Evolutionary conservation across 2,329 filamentous ascomycete species (phyloP).

Genomic region (Colletotrichum tofieldiae): DNA sequence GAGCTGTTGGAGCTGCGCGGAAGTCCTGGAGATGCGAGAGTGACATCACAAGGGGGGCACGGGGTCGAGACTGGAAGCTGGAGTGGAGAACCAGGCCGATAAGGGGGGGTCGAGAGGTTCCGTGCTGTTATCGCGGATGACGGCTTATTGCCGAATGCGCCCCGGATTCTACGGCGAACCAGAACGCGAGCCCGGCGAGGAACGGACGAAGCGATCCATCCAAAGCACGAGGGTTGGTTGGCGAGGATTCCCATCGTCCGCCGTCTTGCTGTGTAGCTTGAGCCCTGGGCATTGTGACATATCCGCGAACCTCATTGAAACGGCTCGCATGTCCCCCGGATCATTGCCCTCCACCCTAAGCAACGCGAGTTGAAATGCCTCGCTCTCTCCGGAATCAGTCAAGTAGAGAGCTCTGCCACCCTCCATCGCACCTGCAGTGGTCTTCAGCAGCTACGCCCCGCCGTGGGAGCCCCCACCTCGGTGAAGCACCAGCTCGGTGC

Average conservation of each 20-base stretch:
- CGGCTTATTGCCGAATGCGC: neutral
- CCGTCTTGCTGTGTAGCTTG: neutral
- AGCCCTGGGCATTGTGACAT: neutral
- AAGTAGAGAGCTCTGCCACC: neutral
- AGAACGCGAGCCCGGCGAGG: neutral
- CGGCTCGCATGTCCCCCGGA: neutral
- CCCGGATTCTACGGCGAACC: neutral
- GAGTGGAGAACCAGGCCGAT: neutral
- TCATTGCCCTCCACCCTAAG: neutral
- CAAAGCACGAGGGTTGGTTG: neutral
- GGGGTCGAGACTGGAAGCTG: slow-evolving; percentile 6
- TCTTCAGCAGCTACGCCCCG: slow-evolving; percentile 11
- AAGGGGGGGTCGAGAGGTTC: neutral
- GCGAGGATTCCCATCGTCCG: neutral
- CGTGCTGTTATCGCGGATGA: slow-evolving; percentile 7
- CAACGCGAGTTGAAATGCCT: neutral
- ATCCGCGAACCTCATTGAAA: neutral
- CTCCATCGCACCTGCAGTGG: neutral
- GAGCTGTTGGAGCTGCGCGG: neutral
- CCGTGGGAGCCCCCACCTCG: slow-evolving; percentile 21
- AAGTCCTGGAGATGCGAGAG: neutral
- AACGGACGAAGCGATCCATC: neutral
- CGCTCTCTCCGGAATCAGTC: neutral
- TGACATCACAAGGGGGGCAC: slow-evolving; percentile 31
- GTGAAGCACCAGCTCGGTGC: slow-evolving; percentile 6